phyloP scores from a whole-genome alignment of 768 basidiomycete genomes.

The Strobilomyces dryophilus region DNA sequence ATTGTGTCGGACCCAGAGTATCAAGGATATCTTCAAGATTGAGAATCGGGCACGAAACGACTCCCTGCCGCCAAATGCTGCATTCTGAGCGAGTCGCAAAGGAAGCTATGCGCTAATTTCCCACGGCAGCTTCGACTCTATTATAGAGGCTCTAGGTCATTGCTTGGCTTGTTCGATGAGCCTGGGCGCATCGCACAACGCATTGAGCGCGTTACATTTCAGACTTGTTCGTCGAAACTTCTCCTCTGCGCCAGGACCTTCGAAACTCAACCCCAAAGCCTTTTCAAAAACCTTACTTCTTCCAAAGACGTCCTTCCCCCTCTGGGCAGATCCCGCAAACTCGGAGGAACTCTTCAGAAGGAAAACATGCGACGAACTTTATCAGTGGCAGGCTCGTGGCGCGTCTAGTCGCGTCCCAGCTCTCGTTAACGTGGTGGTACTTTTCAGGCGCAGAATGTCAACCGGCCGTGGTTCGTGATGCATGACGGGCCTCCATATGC shows the following conservation, averaged over 20 bases:
- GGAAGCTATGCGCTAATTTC: too few relatives aligned
- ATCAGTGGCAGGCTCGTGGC: constrained; percentile 68
- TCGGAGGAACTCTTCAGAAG: constrained; percentile 54
- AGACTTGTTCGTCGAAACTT: constrained; percentile 11
- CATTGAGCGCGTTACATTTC: constrained; percentile 6
- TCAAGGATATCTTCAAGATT: too few relatives aligned
- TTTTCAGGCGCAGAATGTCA: constrained; percentile 57
- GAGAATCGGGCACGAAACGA: too few relatives aligned
- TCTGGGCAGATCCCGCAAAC: constrained; percentile 63
- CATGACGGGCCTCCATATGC: constrained; percentile 98
- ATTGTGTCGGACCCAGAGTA: too few relatives aligned
- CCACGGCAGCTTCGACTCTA: too few relatives aligned
- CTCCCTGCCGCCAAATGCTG: too few relatives aligned
- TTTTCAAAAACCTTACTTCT: constrained; percentile 68
- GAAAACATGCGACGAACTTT: constrained; percentile 70
- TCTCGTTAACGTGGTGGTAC: background rate
- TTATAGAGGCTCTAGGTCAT: too few relatives aligned
- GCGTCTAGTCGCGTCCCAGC: background rate
- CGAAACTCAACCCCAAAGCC: constrained; percentile 28
- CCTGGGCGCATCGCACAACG: constrained; percentile 16
- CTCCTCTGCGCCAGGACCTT: constrained; percentile 7
- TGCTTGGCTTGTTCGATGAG: constrained; percentile 17
- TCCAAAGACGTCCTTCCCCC: constrained; percentile 77
- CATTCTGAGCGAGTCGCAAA: too few relatives aligned
- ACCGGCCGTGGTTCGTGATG: constrained; percentile 72